Conservation (phyloP, 805 yeast genomes). For the Spathaspora gorwiae region DNA sequence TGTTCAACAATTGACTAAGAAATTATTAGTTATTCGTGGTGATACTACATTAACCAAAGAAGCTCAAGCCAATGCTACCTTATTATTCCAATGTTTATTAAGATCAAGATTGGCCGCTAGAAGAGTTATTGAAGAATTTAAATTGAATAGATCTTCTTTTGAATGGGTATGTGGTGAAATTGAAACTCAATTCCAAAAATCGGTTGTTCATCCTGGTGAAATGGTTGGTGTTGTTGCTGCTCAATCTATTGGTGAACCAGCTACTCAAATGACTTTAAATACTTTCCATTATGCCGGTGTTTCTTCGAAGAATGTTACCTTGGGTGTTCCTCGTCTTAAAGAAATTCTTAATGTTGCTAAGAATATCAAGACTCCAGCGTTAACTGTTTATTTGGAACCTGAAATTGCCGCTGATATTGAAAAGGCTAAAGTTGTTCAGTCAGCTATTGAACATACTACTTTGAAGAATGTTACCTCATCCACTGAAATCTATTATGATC, state of each 20-base stretch:
- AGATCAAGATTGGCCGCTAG: slow-evolving; percentile 90
- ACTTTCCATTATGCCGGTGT: slow-evolving; percentile 99
- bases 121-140: slow-evolving; percentile 87
- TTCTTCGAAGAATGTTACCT: slow-evolving; percentile 90
- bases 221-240: slow-evolving; percentile 98
- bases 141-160: slow-evolving; percentile 78
- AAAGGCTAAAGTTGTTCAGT: slow-evolving; percentile 89
- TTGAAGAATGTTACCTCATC: slow-evolving; percentile 94
- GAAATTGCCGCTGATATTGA: slow-evolving; percentile 85
- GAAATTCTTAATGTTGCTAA: slow-evolving; percentile 98
- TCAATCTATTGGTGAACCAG: slow-evolving; percentile 97
- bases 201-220: slow-evolving; percentile 94
- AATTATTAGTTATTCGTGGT: slow-evolving; percentile 78
- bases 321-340: slow-evolving; percentile 97
- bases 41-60: slow-evolving; percentile 65
- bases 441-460: slow-evolving; percentile 95
- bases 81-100: slow-evolving; percentile 82
- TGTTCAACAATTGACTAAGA: slow-evolving; percentile 64
- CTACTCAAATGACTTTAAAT: slow-evolving; percentile 95
- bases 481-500: slow-evolving; percentile 95
- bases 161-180: slow-evolving; percentile 96
- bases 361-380: slow-evolving; percentile 98
- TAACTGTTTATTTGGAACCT: slow-evolving; percentile 84
- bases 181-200: slow-evolving; percentile 87
- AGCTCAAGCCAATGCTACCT: slow-evolving; percentile 90